Evolutionary conservation across 2,329 filamentous ascomycete species (phyloP).

Genomic region (Drechslera avenae): DNA sequence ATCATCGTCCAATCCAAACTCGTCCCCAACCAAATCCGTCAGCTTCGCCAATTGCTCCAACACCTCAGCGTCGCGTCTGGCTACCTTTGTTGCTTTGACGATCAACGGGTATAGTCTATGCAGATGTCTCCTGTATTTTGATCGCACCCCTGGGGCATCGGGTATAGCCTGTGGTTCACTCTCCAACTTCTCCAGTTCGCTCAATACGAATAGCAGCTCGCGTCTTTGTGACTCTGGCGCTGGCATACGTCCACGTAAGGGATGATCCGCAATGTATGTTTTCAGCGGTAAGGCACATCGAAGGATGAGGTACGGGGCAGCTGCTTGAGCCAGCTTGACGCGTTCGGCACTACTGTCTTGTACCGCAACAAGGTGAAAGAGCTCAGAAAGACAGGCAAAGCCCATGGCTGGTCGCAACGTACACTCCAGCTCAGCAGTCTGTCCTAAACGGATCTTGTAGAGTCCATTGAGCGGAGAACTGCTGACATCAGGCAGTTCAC

Average conservation of each 20-base stretch:
- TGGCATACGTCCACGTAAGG: conserved; percentile 83
- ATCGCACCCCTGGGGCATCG: conserved; percentile 39
- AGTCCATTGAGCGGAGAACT: conserved; percentile 64
- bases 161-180: conserved; percentile 75
- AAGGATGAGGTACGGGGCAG: conserved; percentile 80
- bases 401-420: conserved; percentile 72
- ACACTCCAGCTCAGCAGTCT: conserved; percentile 70
- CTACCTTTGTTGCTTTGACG: conserved; percentile 65
- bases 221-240: conserved; percentile 80
- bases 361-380: conserved; percentile 61
- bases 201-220: conserved; percentile 76
- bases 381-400: conserved; percentile 79
- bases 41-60: conserved; percentile 50
- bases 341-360: conserved; percentile 53
- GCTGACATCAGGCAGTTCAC: conserved; percentile 60
- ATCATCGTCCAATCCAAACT: conserved; percentile 41
- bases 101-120: conserved; percentile 80
- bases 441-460: conserved; percentile 69
- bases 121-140: conserved; percentile 69
- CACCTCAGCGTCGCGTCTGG: conserved; percentile 67
- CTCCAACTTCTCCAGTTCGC: conserved; percentile 67
- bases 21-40: conserved; percentile 49
- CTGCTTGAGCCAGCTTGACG: conserved; percentile 71
- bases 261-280: conserved; percentile 87
- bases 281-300: conserved; percentile 81